These are phyloP conservation scores for Arthonia radiata DNA, from an alignment of 495 filamentous ascomycete species.

Conservation along the genomic window DNA sequence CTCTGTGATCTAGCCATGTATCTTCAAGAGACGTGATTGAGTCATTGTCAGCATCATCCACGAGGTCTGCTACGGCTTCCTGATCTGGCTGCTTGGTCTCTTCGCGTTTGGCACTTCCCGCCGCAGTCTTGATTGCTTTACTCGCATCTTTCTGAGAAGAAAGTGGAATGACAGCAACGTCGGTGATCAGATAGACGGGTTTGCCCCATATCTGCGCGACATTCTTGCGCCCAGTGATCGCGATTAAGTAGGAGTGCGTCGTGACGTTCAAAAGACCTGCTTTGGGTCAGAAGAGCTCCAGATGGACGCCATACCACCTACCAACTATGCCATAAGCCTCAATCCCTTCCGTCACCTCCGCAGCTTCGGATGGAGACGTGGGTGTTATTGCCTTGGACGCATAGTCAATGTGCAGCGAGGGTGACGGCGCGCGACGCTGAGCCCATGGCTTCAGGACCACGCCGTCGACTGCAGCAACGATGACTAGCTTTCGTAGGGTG, in stretches of 20 bases:
- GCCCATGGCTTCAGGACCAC: constrained; percentile 52
- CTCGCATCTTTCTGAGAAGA: constrained; percentile 48
- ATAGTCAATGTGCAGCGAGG: constrained; percentile 42
- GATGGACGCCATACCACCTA: constrained; percentile 21
- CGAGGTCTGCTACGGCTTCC: constrained; percentile 7
- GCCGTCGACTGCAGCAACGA: constrained; percentile 69
- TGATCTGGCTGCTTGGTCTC: constrained; percentile 14
- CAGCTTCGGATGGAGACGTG: constrained; percentile 16
- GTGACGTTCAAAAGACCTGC: constrained; percentile 36
- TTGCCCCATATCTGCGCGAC: constrained; percentile 65
- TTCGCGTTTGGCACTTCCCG: constrained; percentile 20
- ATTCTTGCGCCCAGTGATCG: constrained; percentile 60
- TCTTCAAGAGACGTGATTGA: too few relatives aligned
- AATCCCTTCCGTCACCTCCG: constrained; percentile 20
- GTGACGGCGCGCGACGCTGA: constrained; percentile 22
- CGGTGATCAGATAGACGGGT: constrained; percentile 62
- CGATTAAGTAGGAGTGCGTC: constrained; percentile 47
- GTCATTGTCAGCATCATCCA: constrained; percentile 16
- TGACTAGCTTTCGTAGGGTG: constrained; percentile 50
- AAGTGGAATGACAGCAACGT: constrained; percentile 70
- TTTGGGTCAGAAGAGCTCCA: constrained; percentile 8
- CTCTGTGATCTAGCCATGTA: too few relatives aligned
- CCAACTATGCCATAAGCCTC: constrained; percentile 75
- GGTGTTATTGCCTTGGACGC: constrained; percentile 33
- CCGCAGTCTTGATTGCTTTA: constrained; percentile 39